A percentile compares a stretch with the other conserved stretches of the same genome.
Conservation (phyloP, 768 basidiomycete species). For the Mycena rosella region DNA sequence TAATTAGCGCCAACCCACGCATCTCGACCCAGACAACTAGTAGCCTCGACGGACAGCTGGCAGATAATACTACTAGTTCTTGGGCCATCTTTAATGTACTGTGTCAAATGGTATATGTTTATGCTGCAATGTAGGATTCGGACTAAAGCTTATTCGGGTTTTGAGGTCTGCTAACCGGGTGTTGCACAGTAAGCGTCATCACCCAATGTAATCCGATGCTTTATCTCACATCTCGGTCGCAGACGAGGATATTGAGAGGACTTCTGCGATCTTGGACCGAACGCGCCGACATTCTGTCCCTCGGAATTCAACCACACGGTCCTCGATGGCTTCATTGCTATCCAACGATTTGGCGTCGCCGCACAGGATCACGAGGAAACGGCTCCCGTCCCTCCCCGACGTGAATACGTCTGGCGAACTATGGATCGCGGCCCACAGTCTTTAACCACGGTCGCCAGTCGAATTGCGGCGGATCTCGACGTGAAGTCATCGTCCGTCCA, state of each 20-base stretch:
- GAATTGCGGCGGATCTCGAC: background rate
- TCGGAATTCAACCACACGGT: background rate
- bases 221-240: background rate
- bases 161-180: constrained; percentile 10
- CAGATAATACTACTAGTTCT: background rate
- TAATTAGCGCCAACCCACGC: constrained; percentile 6
- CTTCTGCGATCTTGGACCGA: background rate
- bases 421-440: background rate
- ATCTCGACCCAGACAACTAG: background rate
- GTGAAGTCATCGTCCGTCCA: background rate
- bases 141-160: background rate
- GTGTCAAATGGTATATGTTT: constrained; percentile 7
- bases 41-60: background rate
- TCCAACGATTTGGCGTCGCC: background rate
- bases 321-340: background rate
- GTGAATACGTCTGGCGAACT: background rate
- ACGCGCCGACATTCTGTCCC: background rate
- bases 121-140: background rate
- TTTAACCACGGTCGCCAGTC: background rate
- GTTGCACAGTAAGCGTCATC: constrained; percentile 16
- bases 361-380: background rate
- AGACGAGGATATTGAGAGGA: background rate
- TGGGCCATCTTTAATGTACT: constrained; percentile 16
- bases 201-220: background rate
- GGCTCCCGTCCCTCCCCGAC: background rate